phyloP scores from a whole-genome alignment of 164 flowering plant species.

The Cinnamomum micranthum region DNA sequence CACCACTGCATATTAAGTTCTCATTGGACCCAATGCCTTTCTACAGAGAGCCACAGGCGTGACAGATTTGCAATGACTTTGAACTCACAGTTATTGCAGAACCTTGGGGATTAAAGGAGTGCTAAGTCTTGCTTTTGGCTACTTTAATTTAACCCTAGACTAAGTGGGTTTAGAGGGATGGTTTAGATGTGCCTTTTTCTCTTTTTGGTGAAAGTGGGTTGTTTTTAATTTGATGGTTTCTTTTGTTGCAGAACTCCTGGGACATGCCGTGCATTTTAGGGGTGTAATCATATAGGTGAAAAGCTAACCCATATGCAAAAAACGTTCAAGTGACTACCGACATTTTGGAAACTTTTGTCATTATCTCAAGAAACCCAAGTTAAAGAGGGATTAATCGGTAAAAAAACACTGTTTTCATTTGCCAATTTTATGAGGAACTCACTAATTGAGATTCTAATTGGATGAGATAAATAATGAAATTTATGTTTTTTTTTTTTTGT shows the following conservation, averaged over 20 bases:
- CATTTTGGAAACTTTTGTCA: too few species aligned
- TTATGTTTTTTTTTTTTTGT: too few species aligned
- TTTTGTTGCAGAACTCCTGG: conserved; percentile 39
- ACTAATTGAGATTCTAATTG: too few species aligned
- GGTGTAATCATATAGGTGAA: conserved; percentile 52
- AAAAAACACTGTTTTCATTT: too few species aligned
- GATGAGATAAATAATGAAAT: too few species aligned
- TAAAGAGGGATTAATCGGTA: too few species aligned
- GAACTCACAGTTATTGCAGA: not conserved
- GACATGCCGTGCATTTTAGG: conserved; percentile 57
- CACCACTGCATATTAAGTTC: too few species aligned
- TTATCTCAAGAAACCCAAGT: too few species aligned
- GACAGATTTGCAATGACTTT: not conserved
- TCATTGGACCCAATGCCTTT: too few species aligned
- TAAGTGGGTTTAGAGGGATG: not conserved
- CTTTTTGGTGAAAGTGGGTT: conserved; percentile 61
- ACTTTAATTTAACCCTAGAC: not conserved
- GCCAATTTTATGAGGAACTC: too few species aligned
- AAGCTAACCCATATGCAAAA: conserved; percentile 30
- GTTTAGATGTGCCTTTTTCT: conserved; percentile 12
- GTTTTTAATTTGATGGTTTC: conserved; percentile 25
- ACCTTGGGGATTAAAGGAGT: not conserved
- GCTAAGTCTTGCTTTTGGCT: not conserved
- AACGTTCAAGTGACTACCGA: too few species aligned
- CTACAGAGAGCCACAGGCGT: too few species aligned